Conservation (phyloP, 2,329 filamentous ascomycete species). For the Coniochaeta ligniaria region DNA sequence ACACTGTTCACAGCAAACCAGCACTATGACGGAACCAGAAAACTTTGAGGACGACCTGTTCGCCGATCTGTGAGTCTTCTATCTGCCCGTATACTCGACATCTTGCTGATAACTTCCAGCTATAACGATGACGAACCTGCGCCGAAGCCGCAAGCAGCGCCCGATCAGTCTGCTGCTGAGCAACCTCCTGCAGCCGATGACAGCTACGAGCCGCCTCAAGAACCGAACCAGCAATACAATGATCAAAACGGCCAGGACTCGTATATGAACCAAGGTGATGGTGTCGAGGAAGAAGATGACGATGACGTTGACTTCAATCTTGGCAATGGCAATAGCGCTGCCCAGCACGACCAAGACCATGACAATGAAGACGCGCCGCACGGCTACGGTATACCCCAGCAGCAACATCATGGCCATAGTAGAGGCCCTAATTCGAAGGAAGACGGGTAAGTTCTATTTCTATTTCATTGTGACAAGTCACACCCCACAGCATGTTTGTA, state of each 20-base stretch:
- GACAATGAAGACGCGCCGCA: slow-evolving; percentile 9
- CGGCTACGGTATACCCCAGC: slow-evolving; percentile 20
- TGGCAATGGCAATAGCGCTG: slow-evolving; percentile 22
- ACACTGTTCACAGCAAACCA: slow-evolving; percentile 1
- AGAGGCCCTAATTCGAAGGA: slow-evolving; percentile 68
- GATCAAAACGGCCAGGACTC: slow-evolving; percentile 26
- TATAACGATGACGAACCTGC: slow-evolving; percentile 56
- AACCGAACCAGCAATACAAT: slow-evolving; percentile 17
- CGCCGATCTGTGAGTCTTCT: slow-evolving; percentile 66
- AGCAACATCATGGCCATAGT: slow-evolving; percentile 24
- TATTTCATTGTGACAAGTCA: slow-evolving; percentile 3
- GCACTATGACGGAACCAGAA: slow-evolving; percentile 65
- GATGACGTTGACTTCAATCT: slow-evolving; percentile 49
- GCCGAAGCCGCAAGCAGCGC: slow-evolving; percentile 21
- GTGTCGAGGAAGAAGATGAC: slow-evolving; percentile 36
- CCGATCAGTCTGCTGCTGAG: slow-evolving; percentile 15
- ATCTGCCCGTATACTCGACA: background rate
- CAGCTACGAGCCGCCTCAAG: slow-evolving; percentile 18
- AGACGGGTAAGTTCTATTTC: slow-evolving; percentile 68
- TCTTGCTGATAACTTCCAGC: slow-evolving; percentile 26
- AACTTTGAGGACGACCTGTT: slow-evolving; percentile 86
- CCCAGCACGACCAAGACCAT: slow-evolving; percentile 11
- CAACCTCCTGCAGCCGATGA: slow-evolving; percentile 11
- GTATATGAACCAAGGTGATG: slow-evolving; percentile 25
- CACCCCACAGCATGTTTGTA: background rate